phyloP scores from a whole-genome alignment of 176 grass and related monocot genomes.

The Triticum turgidum region DNA sequence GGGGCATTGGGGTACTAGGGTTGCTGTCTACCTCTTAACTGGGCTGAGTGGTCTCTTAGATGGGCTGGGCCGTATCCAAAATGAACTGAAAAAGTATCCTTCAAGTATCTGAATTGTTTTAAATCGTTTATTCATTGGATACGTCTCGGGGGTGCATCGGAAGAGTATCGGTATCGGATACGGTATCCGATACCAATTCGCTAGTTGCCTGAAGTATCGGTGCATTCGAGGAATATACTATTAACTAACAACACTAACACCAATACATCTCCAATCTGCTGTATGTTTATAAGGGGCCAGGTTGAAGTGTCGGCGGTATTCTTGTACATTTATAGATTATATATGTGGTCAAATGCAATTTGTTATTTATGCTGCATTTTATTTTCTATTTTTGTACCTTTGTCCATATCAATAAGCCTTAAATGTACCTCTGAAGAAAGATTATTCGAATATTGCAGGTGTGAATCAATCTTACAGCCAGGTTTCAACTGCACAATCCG shows the following conservation, averaged over 20 bases:
- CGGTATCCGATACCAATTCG: too few species aligned
- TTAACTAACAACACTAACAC: neutral
- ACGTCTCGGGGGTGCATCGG: too few species aligned
- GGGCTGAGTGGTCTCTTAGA: too few species aligned
- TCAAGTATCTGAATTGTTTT: too few species aligned
- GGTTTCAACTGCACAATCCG: constrained; percentile 43
- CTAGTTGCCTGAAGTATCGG: too few species aligned
- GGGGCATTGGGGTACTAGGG: too few species aligned
- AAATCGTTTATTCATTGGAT: too few species aligned
- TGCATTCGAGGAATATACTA: too few species aligned
- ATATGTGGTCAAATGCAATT: neutral
- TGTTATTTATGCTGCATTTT: neutral
- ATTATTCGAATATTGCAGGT: constrained; percentile 53
- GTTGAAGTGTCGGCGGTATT: neutral
- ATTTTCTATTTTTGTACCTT: neutral
- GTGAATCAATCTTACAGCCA: constrained; percentile 72
- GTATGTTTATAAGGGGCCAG: neutral
- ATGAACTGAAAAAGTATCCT: too few species aligned
- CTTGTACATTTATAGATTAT: constrained; percentile 13
- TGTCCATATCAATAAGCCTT: neutral
- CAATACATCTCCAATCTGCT: neutral
- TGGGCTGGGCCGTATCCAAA: too few species aligned
- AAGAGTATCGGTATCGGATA: too few species aligned
- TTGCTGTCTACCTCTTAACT: too few species aligned
- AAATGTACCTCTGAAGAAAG: neutral